Conservation (phyloP, 345 rosid species). For the Litchi chinensis region DNA sequence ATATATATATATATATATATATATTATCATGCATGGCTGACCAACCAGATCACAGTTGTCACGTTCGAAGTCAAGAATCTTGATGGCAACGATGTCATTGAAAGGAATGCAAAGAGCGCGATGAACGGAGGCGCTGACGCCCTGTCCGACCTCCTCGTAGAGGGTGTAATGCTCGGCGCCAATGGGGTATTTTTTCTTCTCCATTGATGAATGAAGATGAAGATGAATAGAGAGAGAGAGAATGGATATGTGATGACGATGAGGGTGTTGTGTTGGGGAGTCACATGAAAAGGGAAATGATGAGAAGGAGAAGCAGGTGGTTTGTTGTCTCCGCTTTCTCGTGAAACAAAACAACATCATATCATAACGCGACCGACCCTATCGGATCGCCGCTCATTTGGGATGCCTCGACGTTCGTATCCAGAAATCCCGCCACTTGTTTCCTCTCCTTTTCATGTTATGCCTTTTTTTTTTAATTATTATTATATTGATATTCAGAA, state of each 20-base stretch:
- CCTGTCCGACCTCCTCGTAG: slow-evolving; percentile 86
- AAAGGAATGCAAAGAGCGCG: slow-evolving; percentile 77
- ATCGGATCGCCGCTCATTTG: slow-evolving; percentile 71
- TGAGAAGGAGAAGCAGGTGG: slow-evolving; percentile 9
- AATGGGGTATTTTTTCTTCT: slow-evolving; percentile 92
- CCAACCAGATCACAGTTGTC: slow-evolving; percentile 82
- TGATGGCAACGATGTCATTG: slow-evolving; percentile 82
- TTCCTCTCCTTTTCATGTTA: slow-evolving; percentile 5
- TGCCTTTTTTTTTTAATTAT: too few relatives aligned
- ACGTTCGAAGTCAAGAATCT: slow-evolving; percentile 97
- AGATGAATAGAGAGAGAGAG: slow-evolving; percentile 22
- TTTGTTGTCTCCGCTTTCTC: slow-evolving; percentile 34
- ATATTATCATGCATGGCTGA: too few relatives aligned
- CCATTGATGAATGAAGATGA: slow-evolving; percentile 36
- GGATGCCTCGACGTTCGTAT: slow-evolving; percentile 39
- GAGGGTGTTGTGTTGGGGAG: not conserved
- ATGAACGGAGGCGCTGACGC: slow-evolving; percentile 86
- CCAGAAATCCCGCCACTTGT: slow-evolving; percentile 64
- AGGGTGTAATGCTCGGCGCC: slow-evolving; percentile 72
- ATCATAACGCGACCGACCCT: slow-evolving; percentile 39
- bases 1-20: too few relatives aligned
- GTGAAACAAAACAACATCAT: slow-evolving; percentile 31
- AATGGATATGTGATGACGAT: slow-evolving; percentile 18
- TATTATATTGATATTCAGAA: too few relatives aligned
- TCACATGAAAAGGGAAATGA: slow-evolving; percentile 18